phyloP scores from a whole-genome alignment of 495 filamentous ascomycete species.

The Platismatia glauca region DNA sequence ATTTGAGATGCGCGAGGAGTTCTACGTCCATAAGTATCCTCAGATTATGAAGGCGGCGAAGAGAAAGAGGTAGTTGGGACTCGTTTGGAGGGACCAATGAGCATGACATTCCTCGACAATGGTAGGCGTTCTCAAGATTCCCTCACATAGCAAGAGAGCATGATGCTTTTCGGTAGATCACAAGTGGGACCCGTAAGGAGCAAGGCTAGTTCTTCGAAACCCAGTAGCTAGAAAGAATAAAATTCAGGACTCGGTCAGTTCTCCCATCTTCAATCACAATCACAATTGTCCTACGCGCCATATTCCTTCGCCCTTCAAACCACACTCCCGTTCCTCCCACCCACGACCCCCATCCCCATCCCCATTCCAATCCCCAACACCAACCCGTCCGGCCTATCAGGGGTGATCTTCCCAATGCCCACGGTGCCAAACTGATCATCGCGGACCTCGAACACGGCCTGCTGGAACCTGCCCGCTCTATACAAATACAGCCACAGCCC shows the following conservation, averaged over 20 bases:
- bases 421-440: conserved; percentile 1
- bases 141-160: background rate
- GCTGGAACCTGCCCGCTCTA: background rate
- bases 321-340: background rate
- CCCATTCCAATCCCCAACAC: background rate
- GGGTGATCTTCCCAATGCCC: background rate
- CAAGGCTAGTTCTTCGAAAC: too few relatives aligned
- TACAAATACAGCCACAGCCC: conserved; percentile 5
- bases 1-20: conserved; percentile 43
- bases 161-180: background rate
- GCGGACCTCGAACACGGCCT: background rate
- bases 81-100: background rate
- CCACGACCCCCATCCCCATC: background rate
- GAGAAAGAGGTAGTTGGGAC: conserved; percentile 8
- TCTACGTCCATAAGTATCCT: conserved; percentile 19
- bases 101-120: background rate
- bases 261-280: too few relatives aligned
- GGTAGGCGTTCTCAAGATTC: background rate
- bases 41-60: conserved; percentile 13
- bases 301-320: too few relatives aligned
- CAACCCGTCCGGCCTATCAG: background rate
- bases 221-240: background rate
- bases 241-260: too few relatives aligned
- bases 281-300: too few relatives aligned
- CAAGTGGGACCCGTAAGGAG: background rate